These are phyloP conservation scores for Takashimella koratensis DNA, from an alignment of 1,284 basidiomycete genomes.

Conservation along the genomic window DNA sequence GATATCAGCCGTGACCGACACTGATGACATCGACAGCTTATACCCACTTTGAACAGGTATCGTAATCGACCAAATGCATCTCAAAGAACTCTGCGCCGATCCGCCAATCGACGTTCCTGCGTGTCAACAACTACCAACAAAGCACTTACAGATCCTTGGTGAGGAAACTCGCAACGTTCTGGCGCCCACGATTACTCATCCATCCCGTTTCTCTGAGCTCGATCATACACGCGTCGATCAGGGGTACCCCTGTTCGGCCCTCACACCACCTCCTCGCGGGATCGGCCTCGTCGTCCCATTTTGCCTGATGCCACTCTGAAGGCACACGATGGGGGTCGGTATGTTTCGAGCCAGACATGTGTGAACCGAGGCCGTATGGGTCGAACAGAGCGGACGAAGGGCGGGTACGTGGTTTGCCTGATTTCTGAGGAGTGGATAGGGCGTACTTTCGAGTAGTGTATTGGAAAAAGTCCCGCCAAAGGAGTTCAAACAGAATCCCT, in stretches of 20 bases:
- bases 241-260: conserved; percentile 55
- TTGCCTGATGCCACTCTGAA: conserved; percentile 25
- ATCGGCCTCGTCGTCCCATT: conserved; percentile 29
- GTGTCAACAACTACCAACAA: background rate
- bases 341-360: conserved; percentile 32
- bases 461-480: conserved; percentile 58
- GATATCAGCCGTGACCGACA: background rate
- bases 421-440: background rate
- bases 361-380: conserved; percentile 50
- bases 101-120: conserved; percentile 54
- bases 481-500: conserved; percentile 54
- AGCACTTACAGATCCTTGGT: conserved; percentile 51
- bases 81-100: conserved; percentile 58
- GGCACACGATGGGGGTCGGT: conserved; percentile 17
- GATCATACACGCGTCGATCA: conserved; percentile 57
- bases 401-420: background rate
- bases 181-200: conserved; percentile 57
- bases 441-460: conserved; percentile 38
- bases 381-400: conserved; percentile 46
- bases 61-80: conserved; percentile 52
- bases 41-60: conserved; percentile 43
- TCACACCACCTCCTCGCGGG: conserved; percentile 49
- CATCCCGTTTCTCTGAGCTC: conserved; percentile 56
- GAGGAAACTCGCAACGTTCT: conserved; percentile 58
- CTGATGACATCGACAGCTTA: background rate